Base-by-base conservation (phyloP, 192 early-diverging fungal genomes). In the Umbelopsis sp. region DNA sequence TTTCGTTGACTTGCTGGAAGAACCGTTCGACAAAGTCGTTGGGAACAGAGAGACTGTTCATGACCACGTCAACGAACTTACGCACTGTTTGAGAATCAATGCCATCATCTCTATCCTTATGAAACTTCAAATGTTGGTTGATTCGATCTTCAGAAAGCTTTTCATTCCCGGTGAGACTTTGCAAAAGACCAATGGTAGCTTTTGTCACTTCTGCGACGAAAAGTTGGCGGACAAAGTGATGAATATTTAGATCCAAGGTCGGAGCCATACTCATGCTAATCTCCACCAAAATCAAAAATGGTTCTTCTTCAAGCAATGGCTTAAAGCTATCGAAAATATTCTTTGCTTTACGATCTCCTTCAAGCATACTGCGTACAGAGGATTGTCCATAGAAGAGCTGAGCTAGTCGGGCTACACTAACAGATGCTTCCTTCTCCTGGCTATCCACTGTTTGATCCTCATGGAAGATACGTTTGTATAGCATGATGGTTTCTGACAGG, bases 171-270 rank as follows among this genome's bases (percentile, higher is more conserved):
- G 44, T 47, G 1, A 77, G 30, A 16, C 44, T 52, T 49, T 91
- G 82, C 13, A 86, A 51, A 23, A 93, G 74, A 1, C 78, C 69
- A 48, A 89, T 76, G 16, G 88, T 73, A 7, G 83, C 81, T 50
- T 90, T 87, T 4, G 92, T 79, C 13, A 98, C 79, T 78, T 97
- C 94, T 0, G 87, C 86, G 18, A 89, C 70, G 46, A 86, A 85
- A 47, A 94, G 77, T 33, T 92, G 78, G 12, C 84, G 86, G 46
- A 90, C 75, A 66, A 94, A 80, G 46, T 95, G 86, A 78, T 86
- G 88, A 10, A 93, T 80, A 64, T 95, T 88, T 1, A 90, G 77
- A 35, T 83, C 84, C 15, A 84, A 75, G 8, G 83, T 79, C 3
- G 82, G 81, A 0, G 82, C 83, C 7, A 90, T 81, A 16, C 85